phyloP scores from a whole-genome alignment of 257 asterid species.

The Capsicum chinense region DNA sequence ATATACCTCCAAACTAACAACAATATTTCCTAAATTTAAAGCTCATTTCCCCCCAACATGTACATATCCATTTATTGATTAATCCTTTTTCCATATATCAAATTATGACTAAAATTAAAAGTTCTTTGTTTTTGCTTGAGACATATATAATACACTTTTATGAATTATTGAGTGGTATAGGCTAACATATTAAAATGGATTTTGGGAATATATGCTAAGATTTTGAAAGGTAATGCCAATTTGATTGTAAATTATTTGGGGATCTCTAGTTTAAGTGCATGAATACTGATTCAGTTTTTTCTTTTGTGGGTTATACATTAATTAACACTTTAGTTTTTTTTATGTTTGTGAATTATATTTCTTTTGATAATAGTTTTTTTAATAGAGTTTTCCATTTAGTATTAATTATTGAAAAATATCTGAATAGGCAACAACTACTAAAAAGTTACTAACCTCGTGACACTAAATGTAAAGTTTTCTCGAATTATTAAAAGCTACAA shows the following conservation, averaged over 20 bases:
- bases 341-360: background rate
- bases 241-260: background rate
- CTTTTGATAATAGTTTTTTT: background rate
- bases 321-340: background rate
- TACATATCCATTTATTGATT: constrained; percentile 23
- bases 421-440: too few relatives aligned
- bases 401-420: too few relatives aligned
- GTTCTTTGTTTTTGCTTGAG: background rate
- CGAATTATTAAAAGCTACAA: too few relatives aligned
- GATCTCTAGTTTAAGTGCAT: background rate
- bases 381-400: too few relatives aligned
- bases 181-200: constrained; percentile 26
- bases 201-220: constrained; percentile 30
- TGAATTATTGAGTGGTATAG: constrained; percentile 7
- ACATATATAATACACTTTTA: background rate
- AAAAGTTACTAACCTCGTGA: too few relatives aligned
- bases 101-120: background rate
- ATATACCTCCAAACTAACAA: constrained; percentile 40
- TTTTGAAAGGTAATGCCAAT: constrained; percentile 20
- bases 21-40: constrained; percentile 28
- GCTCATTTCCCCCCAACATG: constrained; percentile 31
- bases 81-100: background rate
- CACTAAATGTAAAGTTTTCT: too few relatives aligned
- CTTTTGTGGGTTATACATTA: background rate
- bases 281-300: constrained; percentile 10